Base-by-base conservation (phyloP, 2,329 filamentous ascomycete genomes). In the Botryotinia calthae region DNA sequence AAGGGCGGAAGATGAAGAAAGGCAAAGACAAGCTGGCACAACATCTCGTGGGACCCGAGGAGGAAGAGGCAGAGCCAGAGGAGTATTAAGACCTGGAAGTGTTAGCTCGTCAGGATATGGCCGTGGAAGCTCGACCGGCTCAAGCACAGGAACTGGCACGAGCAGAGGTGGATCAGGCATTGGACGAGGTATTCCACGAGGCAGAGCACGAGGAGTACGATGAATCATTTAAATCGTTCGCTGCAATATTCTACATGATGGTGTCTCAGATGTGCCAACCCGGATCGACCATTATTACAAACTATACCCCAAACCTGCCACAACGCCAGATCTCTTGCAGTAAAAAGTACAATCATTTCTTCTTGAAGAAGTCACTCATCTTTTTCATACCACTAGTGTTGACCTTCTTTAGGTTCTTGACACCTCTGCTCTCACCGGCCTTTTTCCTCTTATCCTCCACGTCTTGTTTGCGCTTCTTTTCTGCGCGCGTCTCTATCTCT, bases 351-450 rank as follows among this genome's bases (percentile, higher is more conserved):
- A 42, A 68, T 78, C 67, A 80, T 73, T 83, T 84, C 83, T 95
- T 97, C 74, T 89, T 89, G 82, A 99, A 99, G 83, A 99, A 99
- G 75, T 91, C 88, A 80, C 93, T 97, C 88, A 99, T 88, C 85
- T 98, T 99, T 87, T 93, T 96, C 96, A 99, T 99, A 1, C 96
- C 96, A 34, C 84, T 89, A 0, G 92, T 95, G 82, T 98, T 93
- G 65, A 95, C 95, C 84, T 98, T 99, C 81, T 92, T 92, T 79
- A 99, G 81, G 65, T 95, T 88, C 80, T 90, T 91, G 1, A 98
- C 89, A 0, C 89, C 95, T 42, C 90, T 86, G 75, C 92, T 96
- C 83, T 93, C 88, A 37, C 85, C 85, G 4, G 88, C 89, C 83
- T 97, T 95, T 82, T 91, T 95, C 81, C 89, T 91, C 84, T 91